These are phyloP conservation scores for Zopfia rhizophila DNA, from an alignment of 2,329 filamentous ascomycete species.

Conservation along the genomic window DNA sequence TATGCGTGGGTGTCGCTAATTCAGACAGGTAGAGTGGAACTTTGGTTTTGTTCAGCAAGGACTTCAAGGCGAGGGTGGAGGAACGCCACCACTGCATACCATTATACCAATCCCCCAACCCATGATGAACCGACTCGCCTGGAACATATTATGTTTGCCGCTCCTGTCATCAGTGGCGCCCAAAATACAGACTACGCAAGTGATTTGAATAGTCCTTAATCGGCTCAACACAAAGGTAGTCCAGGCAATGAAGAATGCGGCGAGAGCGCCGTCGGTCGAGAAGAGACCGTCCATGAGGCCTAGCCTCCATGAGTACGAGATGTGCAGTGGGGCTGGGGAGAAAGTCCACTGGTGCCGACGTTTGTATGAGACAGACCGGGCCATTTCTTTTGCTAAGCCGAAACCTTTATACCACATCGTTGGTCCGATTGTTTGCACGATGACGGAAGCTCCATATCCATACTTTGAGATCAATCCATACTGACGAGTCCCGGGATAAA, in stretches of 20 bases:
- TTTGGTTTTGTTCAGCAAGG: neutral
- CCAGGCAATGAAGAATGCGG: constrained; percentile 4
- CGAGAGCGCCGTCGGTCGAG: constrained; percentile 3
- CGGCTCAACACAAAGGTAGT: constrained; percentile 8
- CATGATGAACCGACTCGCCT: constrained; percentile 7
- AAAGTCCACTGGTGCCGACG: constrained; percentile 49
- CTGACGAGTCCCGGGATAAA: too few species aligned
- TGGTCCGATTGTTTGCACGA: constrained; percentile 14
- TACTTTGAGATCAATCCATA: too few species aligned
- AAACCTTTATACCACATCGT: constrained; percentile 14
- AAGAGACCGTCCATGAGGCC: constrained; percentile 13
- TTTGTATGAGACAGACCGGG: constrained; percentile 30
- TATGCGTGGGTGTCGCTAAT: constrained; percentile 6
- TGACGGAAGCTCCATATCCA: constrained; percentile 16
- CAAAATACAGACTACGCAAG: constrained; percentile 5
- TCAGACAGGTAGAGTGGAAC: constrained; percentile 11
- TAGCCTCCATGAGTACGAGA: too few species aligned
- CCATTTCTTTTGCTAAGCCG: constrained; percentile 10
- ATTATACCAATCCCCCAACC: constrained; percentile 11
- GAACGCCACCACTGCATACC: constrained; percentile 7
- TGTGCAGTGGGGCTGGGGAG: too few species aligned
- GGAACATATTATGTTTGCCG: constrained; percentile 9
- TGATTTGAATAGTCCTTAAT: constrained; percentile 5
- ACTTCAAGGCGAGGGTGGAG: neutral
- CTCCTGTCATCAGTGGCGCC: constrained; percentile 7